Evolutionary conservation across 2,329 filamentous ascomycete species (phyloP).

Genomic region (Calonectria naviculata): DNA sequence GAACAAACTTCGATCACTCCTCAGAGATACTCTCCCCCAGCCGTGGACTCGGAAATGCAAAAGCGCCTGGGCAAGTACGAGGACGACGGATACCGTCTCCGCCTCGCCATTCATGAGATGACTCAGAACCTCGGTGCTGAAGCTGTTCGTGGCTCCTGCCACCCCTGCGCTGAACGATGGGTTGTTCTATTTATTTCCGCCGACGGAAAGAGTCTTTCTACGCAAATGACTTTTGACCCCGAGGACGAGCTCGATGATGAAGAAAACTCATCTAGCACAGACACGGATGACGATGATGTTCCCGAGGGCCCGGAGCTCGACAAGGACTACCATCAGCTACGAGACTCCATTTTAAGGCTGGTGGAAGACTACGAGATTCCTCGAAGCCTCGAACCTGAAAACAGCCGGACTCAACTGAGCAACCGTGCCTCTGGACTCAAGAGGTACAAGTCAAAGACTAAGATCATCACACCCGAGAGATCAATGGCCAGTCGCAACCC

Average conservation of each 20-base stretch:
- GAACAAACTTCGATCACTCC: slow-evolving; percentile 61
- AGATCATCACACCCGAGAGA: slow-evolving; percentile 62
- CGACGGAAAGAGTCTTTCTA: slow-evolving; percentile 76
- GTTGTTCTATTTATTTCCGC: slow-evolving; percentile 82
- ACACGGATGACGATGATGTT: slow-evolving; percentile 71
- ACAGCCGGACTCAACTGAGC: slow-evolving; percentile 73
- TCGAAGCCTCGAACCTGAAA: slow-evolving; percentile 70
- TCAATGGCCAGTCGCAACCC: slow-evolving; percentile 69
- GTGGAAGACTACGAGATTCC: slow-evolving; percentile 87
- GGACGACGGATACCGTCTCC: slow-evolving; percentile 73
- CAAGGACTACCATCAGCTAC: slow-evolving; percentile 83
- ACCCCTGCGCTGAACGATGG: slow-evolving; percentile 88
- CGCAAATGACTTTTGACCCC: slow-evolving; percentile 78
- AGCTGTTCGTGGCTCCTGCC: slow-evolving; percentile 73
- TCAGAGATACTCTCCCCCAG: slow-evolving; percentile 65
- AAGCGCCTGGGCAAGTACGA: slow-evolving; percentile 65
- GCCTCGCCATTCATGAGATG: slow-evolving; percentile 78
- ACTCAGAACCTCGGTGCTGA: slow-evolving; percentile 72
- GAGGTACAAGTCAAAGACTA: slow-evolving; percentile 70
- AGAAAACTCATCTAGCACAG: slow-evolving; percentile 69
- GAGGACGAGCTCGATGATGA: slow-evolving; percentile 76
- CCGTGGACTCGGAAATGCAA: slow-evolving; percentile 56
- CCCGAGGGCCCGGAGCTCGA: slow-evolving; percentile 73
- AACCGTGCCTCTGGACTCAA: slow-evolving; percentile 74
- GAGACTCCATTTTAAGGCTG: slow-evolving; percentile 83